Evolutionary conservation across 805 yeast genomes (phyloP), one percentile per base, ranked within the genome.

Genomic region (Lipomyces chichibuensis): DNA sequence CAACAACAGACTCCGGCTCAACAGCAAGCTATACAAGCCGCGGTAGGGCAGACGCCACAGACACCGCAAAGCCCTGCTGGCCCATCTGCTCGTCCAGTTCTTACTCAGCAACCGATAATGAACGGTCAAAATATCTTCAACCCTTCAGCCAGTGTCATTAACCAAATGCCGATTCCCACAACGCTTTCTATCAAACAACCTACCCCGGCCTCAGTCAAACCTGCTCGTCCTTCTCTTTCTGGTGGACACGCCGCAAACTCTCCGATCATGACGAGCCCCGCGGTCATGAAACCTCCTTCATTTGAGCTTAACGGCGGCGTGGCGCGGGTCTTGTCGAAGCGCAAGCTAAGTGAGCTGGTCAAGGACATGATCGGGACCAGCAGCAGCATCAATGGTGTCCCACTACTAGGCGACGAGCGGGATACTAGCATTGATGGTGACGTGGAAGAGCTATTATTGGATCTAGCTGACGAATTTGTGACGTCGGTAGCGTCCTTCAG

Each of bases 391-490:
- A 54, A 49, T 25, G 66, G 65, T 23, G 66, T 57, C 7, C 58
- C 63, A 6, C 20, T 80, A 1, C 74, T 76, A 20, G 82, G 82
- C 27, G 97, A 97, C 54, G 98, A 94, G 75, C 90, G 94, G 20
- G 96, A 92, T 74, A 88, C 96, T 5, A 84, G 84, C 3, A 90
- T 95, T 65, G 99, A 94, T 77, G 98, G 98, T 33, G 98, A 95
- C 77, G 97, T 92, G 20, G 97, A 93, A 77, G 98, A 94, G 73
- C 80, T 95, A 52, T 80, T 95, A 46, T 81, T 95, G 56, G 99
- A 95, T 77, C 80, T 95, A 59, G 98, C 99, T 0, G 99, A 95
- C 78, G 98, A 95, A 75, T 95, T 95, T 75, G 95, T 95, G 17
- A 85, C 90, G 7, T 88, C 91, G 59, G 97, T 96, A 1, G 92